These are phyloP conservation scores for Dactylis glomerata DNA, from an alignment of 176 grass and related monocot genomes.

Conservation along the genomic window DNA sequence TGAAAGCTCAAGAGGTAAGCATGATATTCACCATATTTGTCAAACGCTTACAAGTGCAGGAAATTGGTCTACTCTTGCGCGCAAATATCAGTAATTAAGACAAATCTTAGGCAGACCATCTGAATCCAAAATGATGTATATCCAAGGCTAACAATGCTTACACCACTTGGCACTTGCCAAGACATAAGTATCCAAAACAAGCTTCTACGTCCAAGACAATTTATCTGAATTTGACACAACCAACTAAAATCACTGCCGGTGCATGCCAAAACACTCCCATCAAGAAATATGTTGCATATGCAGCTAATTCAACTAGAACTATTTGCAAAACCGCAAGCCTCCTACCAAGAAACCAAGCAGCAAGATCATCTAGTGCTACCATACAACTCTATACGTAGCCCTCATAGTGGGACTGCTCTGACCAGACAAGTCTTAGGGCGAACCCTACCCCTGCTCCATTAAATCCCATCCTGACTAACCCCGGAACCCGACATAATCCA, in stretches of 20 bases:
- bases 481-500: not conserved
- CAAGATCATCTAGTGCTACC: not conserved
- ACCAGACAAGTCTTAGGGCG: not conserved
- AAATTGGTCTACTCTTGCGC: not conserved
- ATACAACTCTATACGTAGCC: not conserved
- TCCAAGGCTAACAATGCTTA: not conserved
- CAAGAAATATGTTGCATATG: not conserved
- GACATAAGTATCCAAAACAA: not conserved
- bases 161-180: not conserved
- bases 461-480: not conserved
- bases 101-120: not conserved
- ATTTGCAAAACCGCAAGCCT: not conserved
- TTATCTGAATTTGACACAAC: not conserved
- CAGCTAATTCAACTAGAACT: not conserved
- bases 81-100: not conserved
- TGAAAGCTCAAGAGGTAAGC: not conserved
- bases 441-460: not conserved
- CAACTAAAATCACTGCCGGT: not conserved
- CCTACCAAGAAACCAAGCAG: not conserved
- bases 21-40: not conserved
- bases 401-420: not conserved
- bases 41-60: not conserved
- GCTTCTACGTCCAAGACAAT: not conserved
- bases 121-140: not conserved
- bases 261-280: not conserved